These are phyloP conservation scores for Ophiobolus disseminans DNA, from an alignment of 2,329 filamentous ascomycete genomes.

Conservation along the genomic window DNA sequence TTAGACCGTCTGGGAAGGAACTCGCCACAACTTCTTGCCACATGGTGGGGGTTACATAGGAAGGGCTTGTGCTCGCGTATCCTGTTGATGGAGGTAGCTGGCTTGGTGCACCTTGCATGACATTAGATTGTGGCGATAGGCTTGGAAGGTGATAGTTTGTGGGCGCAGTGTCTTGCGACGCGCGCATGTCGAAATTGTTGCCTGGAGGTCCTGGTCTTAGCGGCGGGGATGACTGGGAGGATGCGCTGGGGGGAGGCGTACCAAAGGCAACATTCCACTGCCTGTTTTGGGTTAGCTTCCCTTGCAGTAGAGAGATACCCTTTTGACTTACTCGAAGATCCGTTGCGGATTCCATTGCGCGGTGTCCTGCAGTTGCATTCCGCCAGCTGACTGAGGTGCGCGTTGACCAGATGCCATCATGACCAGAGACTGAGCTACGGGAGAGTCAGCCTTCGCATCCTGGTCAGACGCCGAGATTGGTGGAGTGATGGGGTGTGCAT, in stretches of 20 bases:
- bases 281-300: constrained; percentile 56
- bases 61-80: constrained; percentile 39
- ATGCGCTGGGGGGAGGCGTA: constrained; percentile 59
- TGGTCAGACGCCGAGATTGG: constrained; percentile 76
- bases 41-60: constrained; percentile 58
- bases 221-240: constrained; percentile 54
- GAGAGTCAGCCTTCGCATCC: constrained; percentile 79
- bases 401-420: constrained; percentile 70
- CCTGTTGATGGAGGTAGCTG: constrained; percentile 45
- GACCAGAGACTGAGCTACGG: constrained; percentile 72
- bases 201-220: constrained; percentile 52
- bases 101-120: constrained; percentile 34
- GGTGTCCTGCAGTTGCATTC: constrained; percentile 68
- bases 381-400: constrained; percentile 56
- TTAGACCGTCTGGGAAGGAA: constrained; percentile 51
- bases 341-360: constrained; percentile 82
- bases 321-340: constrained; percentile 81
- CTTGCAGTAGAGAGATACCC: neutral
- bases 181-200: constrained; percentile 47
- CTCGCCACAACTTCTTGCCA: constrained; percentile 59
- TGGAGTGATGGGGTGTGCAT: constrained; percentile 75
- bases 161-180: constrained; percentile 43
- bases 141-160: constrained; percentile 45
- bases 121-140: constrained; percentile 44
- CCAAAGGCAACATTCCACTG: constrained; percentile 97